A percentile compares a stretch with the other conserved stretches of the same genome.
Evolutionary conservation across 768 basidiomycete species (phyloP).

Genomic region (button mushroom (Agaricus bisporus)): DNA sequence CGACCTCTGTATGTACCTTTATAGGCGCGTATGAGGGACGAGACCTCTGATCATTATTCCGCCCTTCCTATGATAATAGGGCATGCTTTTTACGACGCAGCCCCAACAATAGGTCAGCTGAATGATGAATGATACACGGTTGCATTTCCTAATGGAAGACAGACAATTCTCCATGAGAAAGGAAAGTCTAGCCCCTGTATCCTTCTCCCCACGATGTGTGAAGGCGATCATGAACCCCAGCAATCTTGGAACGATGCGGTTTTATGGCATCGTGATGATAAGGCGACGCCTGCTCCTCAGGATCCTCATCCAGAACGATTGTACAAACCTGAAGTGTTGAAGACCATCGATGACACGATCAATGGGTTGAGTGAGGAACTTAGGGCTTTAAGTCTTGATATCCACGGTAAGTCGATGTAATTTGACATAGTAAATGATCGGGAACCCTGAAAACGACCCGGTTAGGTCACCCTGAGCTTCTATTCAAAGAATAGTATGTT

Average conservation of each 20-base stretch:
- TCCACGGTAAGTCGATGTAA: conserved; percentile 47
- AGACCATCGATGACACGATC: conserved; percentile 53
- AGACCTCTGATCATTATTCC: too few relatives aligned
- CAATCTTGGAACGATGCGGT: conserved; percentile 12
- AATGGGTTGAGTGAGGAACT: conserved; percentile 47
- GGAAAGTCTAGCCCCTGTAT: neutral
- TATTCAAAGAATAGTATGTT: conserved; percentile 58
- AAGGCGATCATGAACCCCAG: conserved; percentile 12
- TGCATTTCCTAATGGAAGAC: too few relatives aligned
- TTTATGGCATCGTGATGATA: conserved; percentile 40
- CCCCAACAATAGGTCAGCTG: too few relatives aligned
- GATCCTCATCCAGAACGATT: conserved; percentile 29
- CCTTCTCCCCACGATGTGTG: conserved; percentile 17
- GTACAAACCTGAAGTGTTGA: conserved; percentile 51
- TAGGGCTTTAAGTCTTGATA: conserved; percentile 60
- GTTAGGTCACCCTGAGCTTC: conserved; percentile 67
- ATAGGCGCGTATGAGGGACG: too few relatives aligned
- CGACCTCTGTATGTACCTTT: too few relatives aligned
- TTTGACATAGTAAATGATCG: neutral
- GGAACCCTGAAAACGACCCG: neutral
- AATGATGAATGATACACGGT: too few relatives aligned
- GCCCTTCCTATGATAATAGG: too few relatives aligned
- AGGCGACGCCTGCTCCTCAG: conserved; percentile 23
- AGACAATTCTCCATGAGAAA: neutral
- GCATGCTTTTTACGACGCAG: too few relatives aligned